These are phyloP conservation scores for Kazachstania sp. DNA, from an alignment of 1,139 yeast species.

Conservation along the genomic window DNA sequence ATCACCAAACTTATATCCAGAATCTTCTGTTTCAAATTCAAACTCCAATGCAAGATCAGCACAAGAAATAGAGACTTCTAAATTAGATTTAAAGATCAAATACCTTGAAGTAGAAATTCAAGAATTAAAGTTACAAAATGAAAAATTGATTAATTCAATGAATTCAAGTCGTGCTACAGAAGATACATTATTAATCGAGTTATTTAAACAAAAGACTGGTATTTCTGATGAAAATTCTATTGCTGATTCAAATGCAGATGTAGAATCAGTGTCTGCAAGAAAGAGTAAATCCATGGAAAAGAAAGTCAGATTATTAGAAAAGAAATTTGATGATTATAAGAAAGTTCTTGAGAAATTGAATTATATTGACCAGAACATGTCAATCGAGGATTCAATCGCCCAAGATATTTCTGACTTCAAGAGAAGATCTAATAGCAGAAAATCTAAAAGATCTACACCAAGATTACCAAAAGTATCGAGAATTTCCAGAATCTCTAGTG, in stretches of 20 bases:
- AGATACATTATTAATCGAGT: constrained; percentile 15
- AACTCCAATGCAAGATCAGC: constrained; percentile 3
- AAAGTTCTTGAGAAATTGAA: constrained; percentile 5
- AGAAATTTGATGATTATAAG: constrained; percentile 23
- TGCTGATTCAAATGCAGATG: not conserved
- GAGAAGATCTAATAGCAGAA: constrained; percentile 1
- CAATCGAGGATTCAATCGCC: not conserved
- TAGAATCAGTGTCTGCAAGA: not conserved
- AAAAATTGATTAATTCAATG: constrained; percentile 27
- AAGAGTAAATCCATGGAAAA: constrained; percentile 15
- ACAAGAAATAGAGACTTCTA: constrained; percentile 6
- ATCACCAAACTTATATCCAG: not conserved
- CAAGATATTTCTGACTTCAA: not conserved
- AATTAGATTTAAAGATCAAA: constrained; percentile 26
- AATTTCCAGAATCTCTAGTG: constrained; percentile 21
- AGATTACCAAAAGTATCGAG: constrained; percentile 6
- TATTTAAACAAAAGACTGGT: constrained; percentile 5
- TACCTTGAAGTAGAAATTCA: constrained; percentile 28
- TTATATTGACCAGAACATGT: constrained; percentile 2
- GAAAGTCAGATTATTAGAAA: constrained; percentile 26
- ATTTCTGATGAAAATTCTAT: constrained; percentile 6
- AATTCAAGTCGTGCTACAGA: constrained; percentile 22
- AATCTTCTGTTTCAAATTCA: constrained; percentile 2
- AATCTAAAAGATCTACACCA: not conserved
- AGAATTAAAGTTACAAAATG: constrained; percentile 29